Evolutionary conservation across 2,329 filamentous ascomycete species (phyloP).

Genomic region (Colletotrichum ledebouriae): DNA sequence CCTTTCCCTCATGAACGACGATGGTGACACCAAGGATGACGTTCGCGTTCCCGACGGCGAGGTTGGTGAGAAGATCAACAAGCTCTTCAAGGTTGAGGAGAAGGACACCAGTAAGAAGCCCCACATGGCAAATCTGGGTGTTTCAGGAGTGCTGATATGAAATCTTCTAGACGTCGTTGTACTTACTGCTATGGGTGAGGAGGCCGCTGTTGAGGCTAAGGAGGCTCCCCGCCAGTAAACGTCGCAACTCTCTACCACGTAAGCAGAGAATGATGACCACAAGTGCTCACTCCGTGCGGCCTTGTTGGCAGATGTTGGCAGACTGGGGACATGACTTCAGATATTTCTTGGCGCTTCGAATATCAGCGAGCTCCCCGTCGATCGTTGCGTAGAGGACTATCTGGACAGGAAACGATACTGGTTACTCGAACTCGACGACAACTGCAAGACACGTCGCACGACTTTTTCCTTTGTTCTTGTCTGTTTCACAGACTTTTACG

Average conservation of each 20-base stretch:
- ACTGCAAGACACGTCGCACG: constrained; percentile 49
- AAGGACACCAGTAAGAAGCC: constrained; percentile 89
- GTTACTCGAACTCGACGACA: constrained; percentile 52
- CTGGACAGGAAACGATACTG: constrained; percentile 59
- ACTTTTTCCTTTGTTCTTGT: constrained; percentile 56
- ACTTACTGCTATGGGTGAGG: constrained; percentile 96
- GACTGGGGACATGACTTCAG: constrained; percentile 50
- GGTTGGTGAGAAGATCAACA: constrained; percentile 86
- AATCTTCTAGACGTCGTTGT: constrained; percentile 81
- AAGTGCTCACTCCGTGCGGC: constrained; percentile 39
- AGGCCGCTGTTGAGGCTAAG: constrained; percentile 93
- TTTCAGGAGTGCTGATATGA: constrained; percentile 33
- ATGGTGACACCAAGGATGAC: constrained; percentile 92
- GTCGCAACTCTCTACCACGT: constrained; percentile 42
- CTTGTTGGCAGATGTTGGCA: constrained; percentile 42
- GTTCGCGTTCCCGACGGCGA: constrained; percentile 94
- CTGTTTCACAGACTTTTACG: constrained; percentile 50
- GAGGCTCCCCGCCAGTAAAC: constrained; percentile 75
- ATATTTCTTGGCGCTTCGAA: constrained; percentile 53
- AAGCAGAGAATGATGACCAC: constrained; percentile 38
- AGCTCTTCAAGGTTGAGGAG: constrained; percentile 83
- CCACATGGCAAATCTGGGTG: not conserved
- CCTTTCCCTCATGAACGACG: constrained; percentile 92
- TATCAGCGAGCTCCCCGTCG: constrained; percentile 55
- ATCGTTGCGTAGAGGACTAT: constrained; percentile 58